Evolutionary conservation across 495 filamentous ascomycete genomes (phyloP), one percentile per base, ranked within the genome.

Genomic region (Achaetomiella virescens): DNA sequence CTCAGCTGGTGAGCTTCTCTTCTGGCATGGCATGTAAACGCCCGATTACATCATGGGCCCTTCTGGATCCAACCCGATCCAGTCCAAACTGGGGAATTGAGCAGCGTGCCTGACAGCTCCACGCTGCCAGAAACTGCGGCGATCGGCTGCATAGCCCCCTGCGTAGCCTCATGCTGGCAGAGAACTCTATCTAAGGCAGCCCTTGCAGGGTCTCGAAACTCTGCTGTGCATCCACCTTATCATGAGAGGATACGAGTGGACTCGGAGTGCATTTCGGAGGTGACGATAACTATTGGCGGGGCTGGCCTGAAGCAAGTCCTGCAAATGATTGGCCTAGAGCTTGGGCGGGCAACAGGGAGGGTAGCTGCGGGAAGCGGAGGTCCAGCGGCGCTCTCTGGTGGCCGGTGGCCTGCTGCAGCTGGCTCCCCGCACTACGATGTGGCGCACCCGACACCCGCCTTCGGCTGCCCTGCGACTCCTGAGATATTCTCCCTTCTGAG

Each of bases 11-110:
- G 48, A 2, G 33, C 24, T 35, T 22, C 10, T 27, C 17, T 2
- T 38, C 14, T 4, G 11, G 6, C 21, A 44, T 53, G 50, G 2
- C 22, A 35, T 54, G 29, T 53, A 48, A 45, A 65, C 55, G 64
- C 58, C 53, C 31, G 48, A 69, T 69, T 69, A 69, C 66, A 69
- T 69, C 66, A 69, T 69, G 60, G 55, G 18, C 22, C 35, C 27
- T 17, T 29, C 2, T 37, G 17, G n/a, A 15, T 45, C 22, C 38
- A 46, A 47, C 41, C 57, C 47, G 57, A 56, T 54, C 37, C 22
- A 59, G 59, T 54, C 60, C 47, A 64, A 60, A 52, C 35, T 38
- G 35, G 35, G 42, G 46, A 54, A 47, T 36, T 21, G 37, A 31
- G 24, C 8, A 3, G 15, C 38, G 18, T 8, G 18, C 6, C 15